Evolutionary conservation across 441 rosid species (phyloP).

Genomic region (Iberis amara): DNA sequence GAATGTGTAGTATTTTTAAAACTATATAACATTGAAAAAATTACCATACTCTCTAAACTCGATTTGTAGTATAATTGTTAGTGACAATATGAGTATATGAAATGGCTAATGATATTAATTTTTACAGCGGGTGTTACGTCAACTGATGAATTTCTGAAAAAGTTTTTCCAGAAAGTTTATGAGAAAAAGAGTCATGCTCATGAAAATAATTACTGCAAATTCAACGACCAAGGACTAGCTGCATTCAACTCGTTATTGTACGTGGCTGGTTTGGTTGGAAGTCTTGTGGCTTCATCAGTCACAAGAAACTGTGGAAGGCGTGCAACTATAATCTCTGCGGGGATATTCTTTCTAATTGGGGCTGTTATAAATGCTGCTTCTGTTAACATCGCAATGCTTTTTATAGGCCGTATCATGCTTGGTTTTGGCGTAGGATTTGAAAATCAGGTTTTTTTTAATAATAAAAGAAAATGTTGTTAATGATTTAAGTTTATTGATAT

Average conservation of each 20-base stretch:
- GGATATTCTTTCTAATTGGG: slow-evolving; percentile 47
- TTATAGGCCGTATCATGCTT: slow-evolving; percentile 52
- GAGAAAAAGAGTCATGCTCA: slow-evolving; percentile 38
- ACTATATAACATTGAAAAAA: no score
- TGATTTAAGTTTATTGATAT: no score
- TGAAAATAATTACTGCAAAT: slow-evolving; percentile 62
- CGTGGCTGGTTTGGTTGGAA: slow-evolving; percentile 51
- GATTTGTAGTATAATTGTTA: no score
- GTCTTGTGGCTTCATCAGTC: slow-evolving; percentile 45
- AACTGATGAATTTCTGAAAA: slow-evolving; percentile 51
- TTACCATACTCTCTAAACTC: no score
- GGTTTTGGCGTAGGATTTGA: slow-evolving; percentile 67
- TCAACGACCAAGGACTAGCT: slow-evolving; percentile 43
- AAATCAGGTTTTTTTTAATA: slow-evolving; percentile 40
- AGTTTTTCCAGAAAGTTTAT: slow-evolving; percentile 43
- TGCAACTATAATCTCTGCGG: no score
- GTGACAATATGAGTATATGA: no score
- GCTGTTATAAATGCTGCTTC: slow-evolving; percentile 40
- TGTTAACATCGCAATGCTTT: slow-evolving; percentile 39
- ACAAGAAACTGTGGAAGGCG: no score
- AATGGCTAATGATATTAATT: no score
- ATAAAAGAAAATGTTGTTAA: not conserved
- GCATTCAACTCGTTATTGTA: slow-evolving; percentile 55
- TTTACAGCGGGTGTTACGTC: no score
- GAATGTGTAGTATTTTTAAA: no score